A percentile compares a stretch with the other conserved stretches of the same genome.
These are phyloP conservation scores for Lactarius quietus DNA, from an alignment of 768 basidiomycete species.

Conservation along the genomic window DNA sequence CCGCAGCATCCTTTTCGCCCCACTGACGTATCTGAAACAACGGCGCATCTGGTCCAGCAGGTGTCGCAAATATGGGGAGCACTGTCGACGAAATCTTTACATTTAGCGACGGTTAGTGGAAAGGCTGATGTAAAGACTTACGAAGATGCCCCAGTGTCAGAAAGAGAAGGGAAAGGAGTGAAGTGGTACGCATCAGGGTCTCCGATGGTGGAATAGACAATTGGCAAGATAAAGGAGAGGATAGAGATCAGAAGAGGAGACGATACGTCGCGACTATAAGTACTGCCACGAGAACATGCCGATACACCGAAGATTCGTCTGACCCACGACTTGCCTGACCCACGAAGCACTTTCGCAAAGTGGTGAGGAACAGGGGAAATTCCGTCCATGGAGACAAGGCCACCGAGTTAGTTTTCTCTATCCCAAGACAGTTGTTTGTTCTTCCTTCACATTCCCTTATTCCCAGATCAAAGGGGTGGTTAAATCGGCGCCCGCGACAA, in stretches of 20 bases:
- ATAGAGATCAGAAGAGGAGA: neutral
- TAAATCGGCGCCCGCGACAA: neutral
- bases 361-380: neutral
- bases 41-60: neutral
- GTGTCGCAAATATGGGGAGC: neutral
- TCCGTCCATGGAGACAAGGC: neutral
- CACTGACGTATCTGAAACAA: too few species aligned
- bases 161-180: neutral
- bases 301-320: too few species aligned
- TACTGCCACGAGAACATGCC: neutral
- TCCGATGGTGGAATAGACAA: neutral
- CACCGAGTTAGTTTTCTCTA: neutral
- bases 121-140: conserved; percentile 1
- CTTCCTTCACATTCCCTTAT: neutral
- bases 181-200: conserved; percentile 2
- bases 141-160: neutral
- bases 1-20: neutral
- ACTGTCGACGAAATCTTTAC: neutral
- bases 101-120: neutral
- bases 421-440: neutral
- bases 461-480: neutral
- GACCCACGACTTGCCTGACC: too few species aligned
- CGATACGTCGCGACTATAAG: conserved; percentile 6
- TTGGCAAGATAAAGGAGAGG: neutral
- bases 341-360: too few species aligned